phyloP scores from a whole-genome alignment of 2,329 filamentous ascomycete genomes.

The Coleophoma eucalyptorum region DNA sequence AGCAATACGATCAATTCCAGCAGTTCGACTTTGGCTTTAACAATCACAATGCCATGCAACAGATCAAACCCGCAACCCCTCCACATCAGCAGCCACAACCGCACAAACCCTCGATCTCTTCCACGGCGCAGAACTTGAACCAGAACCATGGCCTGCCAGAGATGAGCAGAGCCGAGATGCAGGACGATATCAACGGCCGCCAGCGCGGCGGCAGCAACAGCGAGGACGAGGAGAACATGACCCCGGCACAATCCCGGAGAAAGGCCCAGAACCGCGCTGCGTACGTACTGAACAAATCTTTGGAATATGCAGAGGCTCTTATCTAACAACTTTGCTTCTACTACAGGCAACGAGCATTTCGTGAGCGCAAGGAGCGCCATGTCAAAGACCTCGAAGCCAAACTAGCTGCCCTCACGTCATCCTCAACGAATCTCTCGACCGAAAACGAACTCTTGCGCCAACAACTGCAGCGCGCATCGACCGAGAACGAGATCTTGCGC shows the following conservation, averaged over 20 bases:
- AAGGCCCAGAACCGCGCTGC: constrained; percentile 72
- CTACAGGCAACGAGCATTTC: constrained; percentile 84
- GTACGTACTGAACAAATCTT: constrained; percentile 41
- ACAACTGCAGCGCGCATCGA: constrained; percentile 77
- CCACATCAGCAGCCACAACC: constrained; percentile 10
- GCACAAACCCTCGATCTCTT: constrained; percentile 17
- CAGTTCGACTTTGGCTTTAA: constrained; percentile 21
- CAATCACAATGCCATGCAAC: constrained; percentile 14
- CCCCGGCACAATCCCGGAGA: constrained; percentile 53
- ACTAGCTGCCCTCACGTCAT: constrained; percentile 71
- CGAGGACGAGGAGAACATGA: constrained; percentile 46
- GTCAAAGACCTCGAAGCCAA: constrained; percentile 91
- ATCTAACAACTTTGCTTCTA: neutral
- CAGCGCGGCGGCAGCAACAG: constrained; percentile 31
- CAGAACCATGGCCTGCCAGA: constrained; percentile 20
- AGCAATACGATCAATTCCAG: constrained; percentile 25
- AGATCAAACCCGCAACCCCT: constrained; percentile 18
- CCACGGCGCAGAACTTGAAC: neutral
- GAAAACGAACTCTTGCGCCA: constrained; percentile 87
- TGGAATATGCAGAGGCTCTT: neutral
- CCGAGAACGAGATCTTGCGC: constrained; percentile 89
- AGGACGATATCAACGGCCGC: constrained; percentile 17
- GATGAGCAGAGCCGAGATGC: constrained; percentile 11
- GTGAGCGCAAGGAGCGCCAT: constrained; percentile 91
- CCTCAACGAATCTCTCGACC: constrained; percentile 65